These are phyloP conservation scores for Vitis rotundifolia DNA, from an alignment of 164 flowering plant genomes.

Conservation along the genomic window DNA sequence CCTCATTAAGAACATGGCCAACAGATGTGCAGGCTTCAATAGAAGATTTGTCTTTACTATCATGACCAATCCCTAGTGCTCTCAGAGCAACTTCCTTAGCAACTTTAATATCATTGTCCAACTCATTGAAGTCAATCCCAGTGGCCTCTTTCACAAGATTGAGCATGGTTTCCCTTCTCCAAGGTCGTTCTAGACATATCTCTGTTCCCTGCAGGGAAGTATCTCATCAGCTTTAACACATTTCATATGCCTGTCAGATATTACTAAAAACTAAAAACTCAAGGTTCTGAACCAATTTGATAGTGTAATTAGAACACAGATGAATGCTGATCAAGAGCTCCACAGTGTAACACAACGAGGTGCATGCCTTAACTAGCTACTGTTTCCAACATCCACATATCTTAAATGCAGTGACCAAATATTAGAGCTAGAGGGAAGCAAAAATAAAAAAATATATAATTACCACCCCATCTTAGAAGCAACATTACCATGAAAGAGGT, in stretches of 20 bases:
- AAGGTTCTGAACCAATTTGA: neutral
- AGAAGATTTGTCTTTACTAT: slow-evolving; percentile 42
- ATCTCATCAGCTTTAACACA: slow-evolving; percentile 8
- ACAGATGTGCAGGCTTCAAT: slow-evolving; percentile 74
- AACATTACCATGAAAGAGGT: neutral
- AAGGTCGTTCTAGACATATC: slow-evolving; percentile 81
- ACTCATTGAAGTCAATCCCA: slow-evolving; percentile 69
- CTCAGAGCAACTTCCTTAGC: slow-evolving; percentile 63
- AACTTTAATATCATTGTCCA: slow-evolving; percentile 56
- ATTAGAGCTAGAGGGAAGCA: too few relatives aligned
- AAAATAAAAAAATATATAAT: neutral
- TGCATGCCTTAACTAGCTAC: too few relatives aligned
- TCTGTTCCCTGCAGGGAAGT: slow-evolving; percentile 63
- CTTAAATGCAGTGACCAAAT: neutral
- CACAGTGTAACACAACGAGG: neutral
- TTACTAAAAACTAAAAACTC: neutral
- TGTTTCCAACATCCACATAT: too few relatives aligned
- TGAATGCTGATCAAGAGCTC: neutral
- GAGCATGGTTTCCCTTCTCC: slow-evolving; percentile 98
- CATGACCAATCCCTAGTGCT: slow-evolving; percentile 37
- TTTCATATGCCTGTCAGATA: neutral
- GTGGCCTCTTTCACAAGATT: slow-evolving; percentile 94
- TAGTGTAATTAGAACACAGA: neutral
- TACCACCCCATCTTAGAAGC: neutral
- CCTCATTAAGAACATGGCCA: slow-evolving; percentile 93